phyloP scores from a whole-genome alignment of 192 early-diverging fungal species.

The Kickxella alabastrina region DNA sequence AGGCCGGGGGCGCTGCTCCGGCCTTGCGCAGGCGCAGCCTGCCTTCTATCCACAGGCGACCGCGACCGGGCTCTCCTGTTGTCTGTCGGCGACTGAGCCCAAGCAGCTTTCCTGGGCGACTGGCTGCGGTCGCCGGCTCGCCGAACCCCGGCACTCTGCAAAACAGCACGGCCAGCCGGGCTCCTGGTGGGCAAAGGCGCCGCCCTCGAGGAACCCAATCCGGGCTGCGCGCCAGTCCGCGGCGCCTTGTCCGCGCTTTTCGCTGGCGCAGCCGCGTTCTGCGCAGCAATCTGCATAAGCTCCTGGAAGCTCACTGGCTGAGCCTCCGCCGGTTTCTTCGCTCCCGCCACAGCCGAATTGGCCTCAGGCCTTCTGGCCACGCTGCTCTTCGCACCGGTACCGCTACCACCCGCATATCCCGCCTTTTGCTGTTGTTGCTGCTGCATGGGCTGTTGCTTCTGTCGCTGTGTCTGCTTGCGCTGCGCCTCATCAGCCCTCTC shows the following conservation, averaged over 20 bases:
- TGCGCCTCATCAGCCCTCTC: slow-evolving; percentile 6
- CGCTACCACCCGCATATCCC: slow-evolving; percentile 22
- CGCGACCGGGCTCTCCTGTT: not conserved
- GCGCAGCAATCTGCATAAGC: slow-evolving; percentile 48
- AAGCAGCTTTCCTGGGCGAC: not conserved
- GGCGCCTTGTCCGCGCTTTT: not conserved
- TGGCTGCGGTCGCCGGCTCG: not conserved
- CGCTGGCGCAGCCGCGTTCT: slow-evolving; percentile 1
- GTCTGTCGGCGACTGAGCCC: not conserved
- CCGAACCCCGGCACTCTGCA: not conserved
- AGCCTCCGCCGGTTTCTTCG: not conserved
- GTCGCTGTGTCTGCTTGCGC: not conserved
- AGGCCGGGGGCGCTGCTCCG: too few relatives aligned
- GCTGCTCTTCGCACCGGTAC: not conserved
- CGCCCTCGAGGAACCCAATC: too few relatives aligned
- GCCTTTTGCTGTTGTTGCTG: slow-evolving; percentile 1
- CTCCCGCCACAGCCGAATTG: not conserved
- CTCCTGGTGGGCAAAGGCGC: too few relatives aligned
- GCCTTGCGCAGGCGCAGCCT: too few relatives aligned
- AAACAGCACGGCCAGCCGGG: not conserved
- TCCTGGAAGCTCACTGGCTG: slow-evolving; percentile 33
- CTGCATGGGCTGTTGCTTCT: not conserved
- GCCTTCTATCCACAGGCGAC: too few relatives aligned
- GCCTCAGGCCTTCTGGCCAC: not conserved
- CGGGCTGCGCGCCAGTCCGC: too few relatives aligned